Percentiles rank a stretch among this genome's conserved stretches.
Evolutionary conservation across 2,329 filamentous ascomycete species (phyloP).

Genomic region (Zymoseptoria passerinii): DNA sequence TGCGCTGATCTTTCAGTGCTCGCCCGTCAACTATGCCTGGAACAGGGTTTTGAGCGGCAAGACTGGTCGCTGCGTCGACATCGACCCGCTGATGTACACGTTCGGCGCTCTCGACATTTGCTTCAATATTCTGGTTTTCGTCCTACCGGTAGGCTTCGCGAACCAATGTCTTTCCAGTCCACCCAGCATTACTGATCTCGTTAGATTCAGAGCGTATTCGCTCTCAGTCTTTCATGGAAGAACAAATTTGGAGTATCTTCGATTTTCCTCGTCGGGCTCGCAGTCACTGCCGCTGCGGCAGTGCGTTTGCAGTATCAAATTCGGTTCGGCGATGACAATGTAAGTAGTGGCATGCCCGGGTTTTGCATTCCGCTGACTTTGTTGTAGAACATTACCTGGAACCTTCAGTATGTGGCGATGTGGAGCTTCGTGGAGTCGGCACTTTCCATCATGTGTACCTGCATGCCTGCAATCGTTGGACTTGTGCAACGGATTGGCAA

Average conservation of each 20-base stretch:
- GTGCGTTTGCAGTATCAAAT: slow-evolving; percentile 11
- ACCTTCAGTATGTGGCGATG: slow-evolving; percentile 9
- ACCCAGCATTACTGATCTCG: neutral
- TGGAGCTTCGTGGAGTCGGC: slow-evolving; percentile 14
- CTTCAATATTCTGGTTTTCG: slow-evolving; percentile 15
- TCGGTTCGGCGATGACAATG: slow-evolving; percentile 1
- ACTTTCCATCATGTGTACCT: slow-evolving; percentile 12
- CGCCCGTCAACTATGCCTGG: slow-evolving; percentile 13
- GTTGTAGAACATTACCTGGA: slow-evolving; percentile 7
- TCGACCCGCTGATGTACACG: slow-evolving; percentile 9
- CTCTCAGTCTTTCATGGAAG: slow-evolving; percentile 13
- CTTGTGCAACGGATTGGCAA: slow-evolving; percentile 5
- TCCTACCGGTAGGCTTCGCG: slow-evolving; percentile 5
- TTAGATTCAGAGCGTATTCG: slow-evolving; percentile 10
- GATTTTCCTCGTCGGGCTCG: slow-evolving; percentile 11
- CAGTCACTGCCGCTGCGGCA: slow-evolving; percentile 13
- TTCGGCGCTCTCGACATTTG: slow-evolving; percentile 13
- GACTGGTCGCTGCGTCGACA: slow-evolving; percentile 8
- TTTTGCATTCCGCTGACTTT: neutral
- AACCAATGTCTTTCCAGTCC: neutral
- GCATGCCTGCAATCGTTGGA: slow-evolving; percentile 11
- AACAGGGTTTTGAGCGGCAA: slow-evolving; percentile 5
- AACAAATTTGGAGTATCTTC: slow-evolving; percentile 12
- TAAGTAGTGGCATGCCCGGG: neutral
- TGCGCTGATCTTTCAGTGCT: slow-evolving; percentile 15